Evolutionary conservation across 768 basidiomycete species (phyloP).

Genomic region (Coprinopsis strossmayeri): DNA sequence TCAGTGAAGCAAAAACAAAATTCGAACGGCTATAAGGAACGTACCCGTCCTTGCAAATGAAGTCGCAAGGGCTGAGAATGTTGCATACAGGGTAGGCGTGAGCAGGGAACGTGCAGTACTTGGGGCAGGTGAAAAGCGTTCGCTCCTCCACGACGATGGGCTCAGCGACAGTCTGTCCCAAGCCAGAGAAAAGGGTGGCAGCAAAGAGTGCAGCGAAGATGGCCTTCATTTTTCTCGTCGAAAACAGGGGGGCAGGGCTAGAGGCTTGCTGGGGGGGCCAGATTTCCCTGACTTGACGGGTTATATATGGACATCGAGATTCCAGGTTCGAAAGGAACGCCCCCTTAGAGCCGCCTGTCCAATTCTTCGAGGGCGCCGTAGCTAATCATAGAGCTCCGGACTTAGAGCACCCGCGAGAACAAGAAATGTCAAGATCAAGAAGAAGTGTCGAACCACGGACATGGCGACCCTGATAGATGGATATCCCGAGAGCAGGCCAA

Average conservation of each 20-base stretch:
- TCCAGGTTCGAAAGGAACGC: background rate
- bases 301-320: constrained; percentile 4
- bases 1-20: background rate
- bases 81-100: constrained; percentile 32
- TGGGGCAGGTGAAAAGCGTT: constrained; percentile 6
- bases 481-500: too few relatives aligned
- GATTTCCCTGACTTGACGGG: background rate
- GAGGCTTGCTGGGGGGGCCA: background rate
- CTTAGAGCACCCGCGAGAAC: too few relatives aligned
- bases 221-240: constrained; percentile 1
- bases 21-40: constrained; percentile 6
- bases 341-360: background rate
- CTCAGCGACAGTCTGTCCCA: background rate
- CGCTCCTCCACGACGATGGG: background rate
- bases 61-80: constrained; percentile 33
- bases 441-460: too few relatives aligned
- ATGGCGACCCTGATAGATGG: too few relatives aligned
- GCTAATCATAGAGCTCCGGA: too few relatives aligned
- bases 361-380: background rate
- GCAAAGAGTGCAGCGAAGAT: constrained; percentile 4
- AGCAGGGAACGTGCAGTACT: constrained; percentile 26
- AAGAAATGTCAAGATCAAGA: too few relatives aligned
- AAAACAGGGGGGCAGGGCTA: constrained; percentile 2
- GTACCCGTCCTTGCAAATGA: constrained; percentile 40
- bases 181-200: background rate